A percentile compares a stretch with the other conserved stretches of the same genome.
phyloP scores from a whole-genome alignment of 164 flowering plant genomes.

The Pachysandra terminalis region DNA sequence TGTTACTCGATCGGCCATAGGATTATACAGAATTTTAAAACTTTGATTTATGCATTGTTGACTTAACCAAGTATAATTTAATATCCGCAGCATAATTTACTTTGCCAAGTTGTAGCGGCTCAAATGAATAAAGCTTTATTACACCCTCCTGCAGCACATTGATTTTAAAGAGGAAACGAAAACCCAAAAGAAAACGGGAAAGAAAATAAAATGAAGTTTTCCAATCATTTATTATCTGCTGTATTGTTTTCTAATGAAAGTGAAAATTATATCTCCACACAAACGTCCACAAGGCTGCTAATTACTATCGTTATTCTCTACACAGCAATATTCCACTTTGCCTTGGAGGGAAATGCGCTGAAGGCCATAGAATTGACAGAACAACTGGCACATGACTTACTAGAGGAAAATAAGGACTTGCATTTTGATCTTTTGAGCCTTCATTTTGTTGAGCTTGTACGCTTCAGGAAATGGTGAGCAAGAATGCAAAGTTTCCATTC shows the following conservation, averaged over 20 bases:
- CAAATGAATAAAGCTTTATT: neutral
- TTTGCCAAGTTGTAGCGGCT: neutral
- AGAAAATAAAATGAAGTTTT: too few species aligned
- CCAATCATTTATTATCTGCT: too few species aligned
- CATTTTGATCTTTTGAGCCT: slow-evolving; percentile 94
- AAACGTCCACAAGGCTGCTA: too few species aligned
- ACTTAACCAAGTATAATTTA: neutral
- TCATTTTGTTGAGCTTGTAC: slow-evolving; percentile 89
- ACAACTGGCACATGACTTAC: slow-evolving; percentile 58
- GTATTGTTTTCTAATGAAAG: too few species aligned
- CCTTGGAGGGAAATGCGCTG: slow-evolving; percentile 76
- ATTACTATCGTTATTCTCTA: neutral
- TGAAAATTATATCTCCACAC: too few species aligned
- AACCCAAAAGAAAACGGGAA: too few species aligned
- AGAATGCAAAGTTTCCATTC: neutral
- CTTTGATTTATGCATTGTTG: neutral
- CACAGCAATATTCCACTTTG: slow-evolving; percentile 66
- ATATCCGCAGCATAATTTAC: neutral
- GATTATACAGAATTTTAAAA: too few species aligned
- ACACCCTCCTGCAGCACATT: neutral
- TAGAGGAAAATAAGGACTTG: slow-evolving; percentile 79
- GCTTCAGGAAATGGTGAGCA: slow-evolving; percentile 73
- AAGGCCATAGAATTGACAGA: slow-evolving; percentile 88
- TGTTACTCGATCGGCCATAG: too few species aligned
- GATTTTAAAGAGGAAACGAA: neutral